phyloP scores from a whole-genome alignment of 768 basidiomycete species.

The Dictyophora rubrovolvata region DNA sequence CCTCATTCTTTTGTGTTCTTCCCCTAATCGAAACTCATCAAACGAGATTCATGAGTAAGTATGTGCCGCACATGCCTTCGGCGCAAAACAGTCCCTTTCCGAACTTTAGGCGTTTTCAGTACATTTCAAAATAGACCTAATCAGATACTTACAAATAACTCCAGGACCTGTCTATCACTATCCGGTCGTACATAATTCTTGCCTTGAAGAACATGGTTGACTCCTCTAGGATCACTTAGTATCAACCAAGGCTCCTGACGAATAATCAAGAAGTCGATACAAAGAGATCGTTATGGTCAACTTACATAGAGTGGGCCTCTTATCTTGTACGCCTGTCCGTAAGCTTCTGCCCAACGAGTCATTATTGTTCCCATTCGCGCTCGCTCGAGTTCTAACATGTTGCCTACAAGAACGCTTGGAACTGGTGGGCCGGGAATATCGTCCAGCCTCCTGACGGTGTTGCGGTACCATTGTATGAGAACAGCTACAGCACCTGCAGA shows the following conservation, averaged over 20 bases:
- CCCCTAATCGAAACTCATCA: not conserved
- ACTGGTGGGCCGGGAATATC: not conserved
- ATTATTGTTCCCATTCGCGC: not conserved
- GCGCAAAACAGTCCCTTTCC: not conserved
- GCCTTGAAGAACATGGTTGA: constrained; percentile 1
- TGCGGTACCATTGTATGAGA: not conserved
- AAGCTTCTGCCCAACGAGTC: not conserved
- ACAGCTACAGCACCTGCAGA: too few relatives aligned
- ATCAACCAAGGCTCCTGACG: constrained; percentile 6
- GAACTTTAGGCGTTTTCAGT: not conserved
- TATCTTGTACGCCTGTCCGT: constrained; percentile 4
- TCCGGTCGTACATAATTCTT: not conserved
- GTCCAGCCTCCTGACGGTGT: not conserved
- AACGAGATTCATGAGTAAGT: not conserved
- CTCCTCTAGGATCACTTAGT: constrained; percentile 7
- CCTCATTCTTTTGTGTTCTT: constrained; percentile 6
- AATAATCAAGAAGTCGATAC: not conserved
- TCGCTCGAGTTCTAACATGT: not conserved
- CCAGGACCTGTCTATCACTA: not conserved
- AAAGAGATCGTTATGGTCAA: not conserved
- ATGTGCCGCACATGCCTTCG: not conserved
- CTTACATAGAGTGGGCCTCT: constrained; percentile 4
- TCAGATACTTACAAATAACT: not conserved
- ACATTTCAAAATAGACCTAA: not conserved
- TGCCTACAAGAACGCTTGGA: not conserved